Evolutionary conservation across 2,329 filamentous ascomycete species (phyloP).

Genomic region (Elsinoe arachidis): DNA sequence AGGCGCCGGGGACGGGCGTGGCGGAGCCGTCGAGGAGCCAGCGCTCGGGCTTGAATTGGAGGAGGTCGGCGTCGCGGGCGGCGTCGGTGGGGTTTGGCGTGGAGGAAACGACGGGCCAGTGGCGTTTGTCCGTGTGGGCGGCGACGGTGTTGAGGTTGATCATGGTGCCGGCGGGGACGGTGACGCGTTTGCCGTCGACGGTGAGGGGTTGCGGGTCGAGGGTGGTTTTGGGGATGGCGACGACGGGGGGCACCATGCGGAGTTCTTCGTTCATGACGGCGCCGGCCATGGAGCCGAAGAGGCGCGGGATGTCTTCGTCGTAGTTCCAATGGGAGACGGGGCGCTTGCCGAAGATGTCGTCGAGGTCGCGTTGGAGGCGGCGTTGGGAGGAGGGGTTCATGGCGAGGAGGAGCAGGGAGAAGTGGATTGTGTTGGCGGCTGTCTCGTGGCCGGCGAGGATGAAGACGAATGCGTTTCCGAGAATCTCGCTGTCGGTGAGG

Average conservation of each 20-base stretch:
- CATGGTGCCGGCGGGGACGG: slow-evolving; percentile 48
- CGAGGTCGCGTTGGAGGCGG: slow-evolving; percentile 59
- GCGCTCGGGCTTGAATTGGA: slow-evolving; percentile 62
- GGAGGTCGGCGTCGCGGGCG: slow-evolving; percentile 46
- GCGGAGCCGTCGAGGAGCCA: slow-evolving; percentile 48
- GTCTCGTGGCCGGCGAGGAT: slow-evolving; percentile 73
- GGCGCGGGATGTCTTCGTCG: slow-evolving; percentile 54
- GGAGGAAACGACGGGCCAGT: slow-evolving; percentile 49
- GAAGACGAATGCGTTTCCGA: slow-evolving; percentile 59
- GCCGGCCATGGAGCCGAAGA: slow-evolving; percentile 62
- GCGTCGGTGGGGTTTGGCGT: slow-evolving; percentile 17
- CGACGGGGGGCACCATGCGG: slow-evolving; percentile 61
- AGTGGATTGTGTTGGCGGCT: slow-evolving; percentile 66
- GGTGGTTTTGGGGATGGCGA: slow-evolving; percentile 61
- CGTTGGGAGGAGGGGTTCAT: slow-evolving; percentile 56
- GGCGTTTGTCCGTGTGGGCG: slow-evolving; percentile 59
- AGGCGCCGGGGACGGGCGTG: not conserved
- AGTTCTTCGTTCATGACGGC: slow-evolving; percentile 72
- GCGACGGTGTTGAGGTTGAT: slow-evolving; percentile 50
- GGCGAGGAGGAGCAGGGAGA: slow-evolving; percentile 59
- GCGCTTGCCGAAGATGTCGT: slow-evolving; percentile 51
- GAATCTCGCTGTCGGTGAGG: slow-evolving; percentile 56
- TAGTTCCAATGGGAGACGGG: slow-evolving; percentile 61
- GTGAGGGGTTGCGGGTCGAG: slow-evolving; percentile 46
- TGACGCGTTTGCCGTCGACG: slow-evolving; percentile 49